These are phyloP conservation scores for Orbilia brochopaga DNA, from an alignment of 2,329 filamentous ascomycete species.

Conservation along the genomic window DNA sequence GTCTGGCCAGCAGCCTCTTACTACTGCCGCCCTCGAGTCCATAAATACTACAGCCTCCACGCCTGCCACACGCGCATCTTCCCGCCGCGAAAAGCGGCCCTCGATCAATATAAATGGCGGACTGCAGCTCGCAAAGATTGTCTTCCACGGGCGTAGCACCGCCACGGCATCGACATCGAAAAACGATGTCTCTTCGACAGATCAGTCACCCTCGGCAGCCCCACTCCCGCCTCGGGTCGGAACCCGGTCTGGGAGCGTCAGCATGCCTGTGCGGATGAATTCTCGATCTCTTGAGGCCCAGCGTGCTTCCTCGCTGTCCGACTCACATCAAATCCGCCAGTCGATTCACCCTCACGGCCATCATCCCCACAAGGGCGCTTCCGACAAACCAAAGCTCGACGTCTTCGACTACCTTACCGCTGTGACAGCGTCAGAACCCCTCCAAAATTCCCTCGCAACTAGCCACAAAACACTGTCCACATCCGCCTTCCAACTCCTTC, in stretches of 20 bases:
- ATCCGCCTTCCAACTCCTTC: conserved; percentile 78
- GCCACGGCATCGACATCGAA: conserved; percentile 29
- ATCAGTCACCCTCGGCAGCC: conserved; percentile 34
- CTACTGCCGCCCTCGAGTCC: conserved; percentile 41
- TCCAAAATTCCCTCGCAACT: conserved; percentile 73
- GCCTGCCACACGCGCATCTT: conserved; percentile 42
- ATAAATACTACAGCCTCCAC: conserved; percentile 45
- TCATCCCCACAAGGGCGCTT: conserved; percentile 57
- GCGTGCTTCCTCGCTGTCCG: conserved; percentile 31
- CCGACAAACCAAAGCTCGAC: conserved; percentile 59
- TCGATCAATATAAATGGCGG: conserved; percentile 26
- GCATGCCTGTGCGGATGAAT: conserved; percentile 43
- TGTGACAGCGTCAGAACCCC: conserved; percentile 67
- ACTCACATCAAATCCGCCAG: conserved; percentile 33
- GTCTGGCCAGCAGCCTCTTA: conserved; percentile 36
- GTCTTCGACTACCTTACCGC: conserved; percentile 67
- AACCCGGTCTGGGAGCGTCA: conserved; percentile 44
- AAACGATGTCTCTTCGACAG: conserved; percentile 26
- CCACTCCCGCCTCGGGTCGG: conserved; percentile 38
- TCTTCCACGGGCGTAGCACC: conserved; percentile 50
- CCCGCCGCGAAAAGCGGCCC: conserved; percentile 45
- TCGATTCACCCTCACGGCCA: conserved; percentile 17
- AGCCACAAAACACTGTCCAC: conserved; percentile 91
- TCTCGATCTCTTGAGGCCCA: conserved; percentile 47
- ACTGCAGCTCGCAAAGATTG: conserved; percentile 46